Evolutionary conservation across 2,329 filamentous ascomycete species (phyloP).

Genomic region (Cryphonectria carpinicola): DNA sequence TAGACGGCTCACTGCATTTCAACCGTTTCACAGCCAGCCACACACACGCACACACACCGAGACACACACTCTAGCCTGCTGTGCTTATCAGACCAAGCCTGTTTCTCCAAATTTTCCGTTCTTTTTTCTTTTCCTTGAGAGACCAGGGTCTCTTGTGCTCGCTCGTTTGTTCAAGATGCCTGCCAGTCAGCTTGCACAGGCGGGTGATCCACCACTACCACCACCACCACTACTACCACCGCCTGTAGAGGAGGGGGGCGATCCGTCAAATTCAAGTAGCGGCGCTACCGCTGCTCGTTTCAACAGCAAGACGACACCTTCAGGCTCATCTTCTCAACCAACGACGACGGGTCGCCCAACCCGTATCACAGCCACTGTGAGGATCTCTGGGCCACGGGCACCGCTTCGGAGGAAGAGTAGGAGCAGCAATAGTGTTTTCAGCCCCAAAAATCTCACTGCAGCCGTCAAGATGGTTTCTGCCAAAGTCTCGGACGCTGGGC

Average conservation of each 20-base stretch:
- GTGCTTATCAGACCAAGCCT: neutral
- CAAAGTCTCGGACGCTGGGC: constrained; percentile 23
- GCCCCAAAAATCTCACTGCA: constrained; percentile 28
- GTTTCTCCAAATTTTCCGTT: constrained; percentile 10
- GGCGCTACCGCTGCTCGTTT: neutral
- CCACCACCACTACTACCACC: neutral
- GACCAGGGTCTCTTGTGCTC: neutral
- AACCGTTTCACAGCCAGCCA: neutral
- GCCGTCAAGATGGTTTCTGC: constrained; percentile 28
- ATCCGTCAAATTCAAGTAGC: neutral
- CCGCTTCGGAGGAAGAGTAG: constrained; percentile 25
- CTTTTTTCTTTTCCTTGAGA: neutral
- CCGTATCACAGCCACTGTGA: constrained; percentile 26
- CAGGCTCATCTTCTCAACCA: neutral
- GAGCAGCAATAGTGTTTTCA: constrained; percentile 25
- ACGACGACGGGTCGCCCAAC: constrained; percentile 14
- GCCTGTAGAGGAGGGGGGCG: neutral
- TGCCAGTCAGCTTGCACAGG: constrained; percentile 26
- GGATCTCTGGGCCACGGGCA: constrained; percentile 24
- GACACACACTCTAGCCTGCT: neutral
- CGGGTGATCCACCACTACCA: constrained; percentile 10
- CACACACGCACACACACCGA: neutral
- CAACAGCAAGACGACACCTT: neutral
- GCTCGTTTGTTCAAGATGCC: constrained; percentile 23
- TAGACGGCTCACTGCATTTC: neutral